Percentiles rank a stretch among this genome's conserved stretches.
Conservation (phyloP, 2,329 filamentous ascomycete genomes). For the Cryphonectria nitschkei region DNA sequence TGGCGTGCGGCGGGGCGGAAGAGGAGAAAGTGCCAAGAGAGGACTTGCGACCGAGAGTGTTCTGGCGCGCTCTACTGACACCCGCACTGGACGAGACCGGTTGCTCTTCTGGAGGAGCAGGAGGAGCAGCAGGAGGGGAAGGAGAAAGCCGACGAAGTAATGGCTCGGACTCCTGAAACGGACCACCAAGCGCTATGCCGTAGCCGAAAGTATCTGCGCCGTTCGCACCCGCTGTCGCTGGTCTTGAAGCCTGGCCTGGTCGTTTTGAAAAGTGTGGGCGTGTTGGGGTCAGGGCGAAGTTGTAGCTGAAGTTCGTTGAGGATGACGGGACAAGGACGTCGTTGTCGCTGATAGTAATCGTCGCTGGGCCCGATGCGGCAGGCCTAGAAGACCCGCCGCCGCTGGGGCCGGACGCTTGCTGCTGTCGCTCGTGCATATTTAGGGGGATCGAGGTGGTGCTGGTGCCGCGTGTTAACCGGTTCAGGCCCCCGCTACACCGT, state of each 20-base stretch:
- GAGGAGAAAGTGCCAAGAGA: conserved; percentile 41
- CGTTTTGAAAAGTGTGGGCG: conserved; percentile 30
- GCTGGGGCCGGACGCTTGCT: conserved; percentile 4
- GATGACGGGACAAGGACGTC: conserved; percentile 25
- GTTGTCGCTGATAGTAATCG: conserved; percentile 18
- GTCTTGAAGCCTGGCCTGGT: conserved; percentile 42
- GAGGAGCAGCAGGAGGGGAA: background rate
- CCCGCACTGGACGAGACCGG: background rate
- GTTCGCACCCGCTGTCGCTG: conserved; percentile 13
- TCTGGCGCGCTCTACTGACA: conserved; percentile 43
- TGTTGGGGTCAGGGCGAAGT: conserved; percentile 29
- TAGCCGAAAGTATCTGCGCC: conserved; percentile 16
- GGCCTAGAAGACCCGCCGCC: background rate
- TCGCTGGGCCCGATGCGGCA: background rate
- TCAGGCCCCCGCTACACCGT: background rate
- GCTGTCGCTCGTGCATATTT: background rate
- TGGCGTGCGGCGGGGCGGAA: background rate
- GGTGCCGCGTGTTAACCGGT: background rate
- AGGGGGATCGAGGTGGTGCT: background rate
- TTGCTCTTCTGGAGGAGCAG: background rate
- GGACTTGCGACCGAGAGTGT: conserved; percentile 57
- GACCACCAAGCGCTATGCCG: conserved; percentile 27
- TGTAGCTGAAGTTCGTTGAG: conserved; percentile 29
- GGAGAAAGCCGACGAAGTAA: background rate
- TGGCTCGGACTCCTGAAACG: conserved; percentile 3